phyloP scores from a whole-genome alignment of 73 alveolate species.

The Paramecium biaurelia region DNA sequence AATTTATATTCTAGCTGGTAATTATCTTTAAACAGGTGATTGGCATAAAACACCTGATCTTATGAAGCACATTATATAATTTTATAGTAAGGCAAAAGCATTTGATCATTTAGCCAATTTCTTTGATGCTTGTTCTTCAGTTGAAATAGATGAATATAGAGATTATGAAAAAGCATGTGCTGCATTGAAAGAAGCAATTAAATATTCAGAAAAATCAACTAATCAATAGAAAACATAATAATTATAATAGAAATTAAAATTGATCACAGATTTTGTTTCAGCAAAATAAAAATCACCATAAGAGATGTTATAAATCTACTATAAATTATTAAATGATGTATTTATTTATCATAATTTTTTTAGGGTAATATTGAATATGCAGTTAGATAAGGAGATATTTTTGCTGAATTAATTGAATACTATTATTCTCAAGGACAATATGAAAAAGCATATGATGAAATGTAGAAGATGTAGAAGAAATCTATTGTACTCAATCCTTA shows the following conservation, averaged over 20 bases:
- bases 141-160: conserved; percentile 95
- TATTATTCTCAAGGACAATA: conserved; percentile 60
- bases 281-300: conserved; percentile 87
- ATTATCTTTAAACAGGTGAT: conserved; percentile 90
- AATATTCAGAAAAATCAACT: conserved; percentile 84
- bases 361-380: conserved; percentile 86
- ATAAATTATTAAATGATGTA: conserved; percentile 74
- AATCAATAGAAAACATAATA: conserved; percentile 78
- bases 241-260: conserved; percentile 77
- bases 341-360: not conserved
- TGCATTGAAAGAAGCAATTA: conserved; percentile 93
- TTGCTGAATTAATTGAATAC: conserved; percentile 81
- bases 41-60: conserved; percentile 96
- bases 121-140: conserved; percentile 91
- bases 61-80: conserved; percentile 92
- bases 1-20: conserved; percentile 93
- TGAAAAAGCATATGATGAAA: conserved; percentile 70
- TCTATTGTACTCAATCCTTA: conserved; percentile 81
- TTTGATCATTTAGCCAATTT: conserved; percentile 90
- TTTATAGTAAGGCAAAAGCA: conserved; percentile 96
- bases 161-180: conserved; percentile 96
- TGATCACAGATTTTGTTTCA: conserved; percentile 80
- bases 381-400: conserved; percentile 92
- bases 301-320: conserved; percentile 81
- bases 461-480: conserved; percentile 78